phyloP scores from a whole-genome alignment of 2,329 filamentous ascomycete species.

The Trichoderma arundinaceum region DNA sequence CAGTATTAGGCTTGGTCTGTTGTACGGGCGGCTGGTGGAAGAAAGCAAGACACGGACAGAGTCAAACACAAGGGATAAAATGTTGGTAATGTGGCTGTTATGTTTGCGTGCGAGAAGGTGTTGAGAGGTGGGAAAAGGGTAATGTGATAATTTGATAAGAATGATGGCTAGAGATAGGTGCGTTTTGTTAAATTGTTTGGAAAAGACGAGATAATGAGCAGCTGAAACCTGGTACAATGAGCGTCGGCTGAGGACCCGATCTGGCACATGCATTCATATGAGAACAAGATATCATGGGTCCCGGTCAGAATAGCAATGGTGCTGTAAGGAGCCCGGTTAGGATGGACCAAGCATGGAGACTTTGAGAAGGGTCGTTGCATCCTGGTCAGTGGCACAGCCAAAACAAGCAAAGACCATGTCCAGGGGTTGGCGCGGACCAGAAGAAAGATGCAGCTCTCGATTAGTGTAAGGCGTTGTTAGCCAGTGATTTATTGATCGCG shows the following conservation, averaged over 20 bases:
- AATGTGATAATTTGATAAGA: neutral
- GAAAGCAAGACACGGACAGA: slow-evolving; percentile 24
- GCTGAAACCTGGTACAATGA: slow-evolving; percentile 1
- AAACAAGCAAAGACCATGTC: slow-evolving; percentile 27
- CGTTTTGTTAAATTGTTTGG: neutral
- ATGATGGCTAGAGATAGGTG: neutral
- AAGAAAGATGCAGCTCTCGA: slow-evolving; percentile 21
- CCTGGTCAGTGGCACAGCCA: slow-evolving; percentile 18
- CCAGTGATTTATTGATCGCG: slow-evolving; percentile 22
- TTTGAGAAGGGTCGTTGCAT: slow-evolving; percentile 19
- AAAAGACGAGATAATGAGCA: neutral
- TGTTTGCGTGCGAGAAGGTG: slow-evolving; percentile 1
- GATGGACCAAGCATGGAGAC: slow-evolving; percentile 9
- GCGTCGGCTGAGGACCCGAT: slow-evolving; percentile 22
- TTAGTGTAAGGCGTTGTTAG: slow-evolving; percentile 19
- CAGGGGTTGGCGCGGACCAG: slow-evolving; percentile 25
- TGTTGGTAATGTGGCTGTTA: slow-evolving; percentile 15
- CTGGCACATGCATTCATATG: slow-evolving; percentile 22
- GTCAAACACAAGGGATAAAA: slow-evolving; percentile 30
- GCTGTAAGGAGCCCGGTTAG: slow-evolving; percentile 20
- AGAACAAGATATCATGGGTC: slow-evolving; percentile 14
- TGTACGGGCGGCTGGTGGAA: slow-evolving; percentile 14
- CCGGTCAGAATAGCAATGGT: neutral
- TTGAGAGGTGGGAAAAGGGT: neutral
- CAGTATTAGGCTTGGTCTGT: slow-evolving; percentile 13